Percentiles rank a stretch among this genome's conserved stretches.
phyloP scores from a whole-genome alignment of 129 eudicot genomes.

The Calendula officinalis region DNA sequence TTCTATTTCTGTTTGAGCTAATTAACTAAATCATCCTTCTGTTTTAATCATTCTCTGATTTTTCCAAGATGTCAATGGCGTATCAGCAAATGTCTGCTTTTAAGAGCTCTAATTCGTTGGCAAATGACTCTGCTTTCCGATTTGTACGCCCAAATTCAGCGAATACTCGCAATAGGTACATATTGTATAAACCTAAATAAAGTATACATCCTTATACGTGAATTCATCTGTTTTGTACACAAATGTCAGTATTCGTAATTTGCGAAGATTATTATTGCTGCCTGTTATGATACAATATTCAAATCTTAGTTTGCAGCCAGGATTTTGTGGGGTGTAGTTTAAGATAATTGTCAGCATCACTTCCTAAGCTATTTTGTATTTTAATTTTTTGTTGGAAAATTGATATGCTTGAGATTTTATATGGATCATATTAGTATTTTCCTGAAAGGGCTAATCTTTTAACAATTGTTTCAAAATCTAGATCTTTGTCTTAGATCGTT shows the following conservation, averaged over 20 bases:
- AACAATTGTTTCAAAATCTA: too few relatives aligned
- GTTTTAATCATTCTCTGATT: not conserved
- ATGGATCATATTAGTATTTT: too few relatives aligned
- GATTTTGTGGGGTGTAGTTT: too few relatives aligned
- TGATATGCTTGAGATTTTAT: too few relatives aligned
- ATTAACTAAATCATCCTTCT: not conserved
- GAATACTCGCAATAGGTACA: constrained; percentile 20
- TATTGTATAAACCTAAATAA: constrained; percentile 5
- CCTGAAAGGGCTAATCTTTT: too few relatives aligned
- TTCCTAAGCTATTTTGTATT: too few relatives aligned
- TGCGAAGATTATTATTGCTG: not conserved
- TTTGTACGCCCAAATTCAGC: constrained; percentile 20
- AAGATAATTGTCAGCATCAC: too few relatives aligned
- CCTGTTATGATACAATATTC: not conserved
- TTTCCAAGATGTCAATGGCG: not conserved
- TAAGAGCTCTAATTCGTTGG: constrained; percentile 15
- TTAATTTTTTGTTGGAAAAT: too few relatives aligned
- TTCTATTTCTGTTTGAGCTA: constrained; percentile 2
- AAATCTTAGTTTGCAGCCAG: too few relatives aligned
- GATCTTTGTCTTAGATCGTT: too few relatives aligned
- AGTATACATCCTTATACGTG: not conserved
- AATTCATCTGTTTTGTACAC: not conserved
- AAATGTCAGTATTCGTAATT: not conserved
- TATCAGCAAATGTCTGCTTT: constrained; percentile 36
- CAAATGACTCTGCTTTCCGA: constrained; percentile 29